Conservation (phyloP, 768 basidiomycete genomes). For the Trametes meyenii region DNA sequence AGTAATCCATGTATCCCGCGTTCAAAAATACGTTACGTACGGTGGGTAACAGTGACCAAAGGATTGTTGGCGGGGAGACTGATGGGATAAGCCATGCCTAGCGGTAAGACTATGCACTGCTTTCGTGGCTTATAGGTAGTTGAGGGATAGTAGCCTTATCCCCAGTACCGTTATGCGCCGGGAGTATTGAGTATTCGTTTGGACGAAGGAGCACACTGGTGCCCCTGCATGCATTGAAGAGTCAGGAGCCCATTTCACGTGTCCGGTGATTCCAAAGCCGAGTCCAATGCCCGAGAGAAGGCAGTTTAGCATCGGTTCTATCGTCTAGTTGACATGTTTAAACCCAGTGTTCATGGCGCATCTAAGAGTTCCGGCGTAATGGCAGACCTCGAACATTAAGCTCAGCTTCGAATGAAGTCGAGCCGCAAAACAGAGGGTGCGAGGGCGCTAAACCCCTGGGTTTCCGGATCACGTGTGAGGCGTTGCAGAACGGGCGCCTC, state of each 20-base stretch:
- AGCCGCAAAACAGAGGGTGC: background rate
- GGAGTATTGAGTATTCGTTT: no score
- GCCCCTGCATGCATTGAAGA: background rate
- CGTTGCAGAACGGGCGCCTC: conserved; percentile 15
- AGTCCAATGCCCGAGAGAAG: background rate
- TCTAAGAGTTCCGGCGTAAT: no score
- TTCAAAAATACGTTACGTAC: conserved; percentile 39
- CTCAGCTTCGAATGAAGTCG: no score
- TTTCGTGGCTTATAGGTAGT: no score
- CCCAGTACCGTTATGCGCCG: no score
- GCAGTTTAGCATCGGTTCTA: no score
- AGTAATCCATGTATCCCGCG: background rate
- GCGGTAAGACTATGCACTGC: no score
- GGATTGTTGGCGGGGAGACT: conserved; percentile 53
- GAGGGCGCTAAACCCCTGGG: background rate
- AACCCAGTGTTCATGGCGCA: no score
- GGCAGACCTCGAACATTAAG: no score
- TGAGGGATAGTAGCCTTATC: no score
- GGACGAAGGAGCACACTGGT: no score
- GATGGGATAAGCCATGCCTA: conserved; percentile 49
- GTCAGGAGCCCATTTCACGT: background rate
- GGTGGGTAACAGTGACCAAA: conserved; percentile 68
- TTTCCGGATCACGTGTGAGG: conserved; percentile 1
- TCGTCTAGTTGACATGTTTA: background rate
- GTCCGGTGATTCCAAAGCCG: background rate